Conservation (phyloP, 1,139 yeast species). For the Blastobotrys apis region DNA sequence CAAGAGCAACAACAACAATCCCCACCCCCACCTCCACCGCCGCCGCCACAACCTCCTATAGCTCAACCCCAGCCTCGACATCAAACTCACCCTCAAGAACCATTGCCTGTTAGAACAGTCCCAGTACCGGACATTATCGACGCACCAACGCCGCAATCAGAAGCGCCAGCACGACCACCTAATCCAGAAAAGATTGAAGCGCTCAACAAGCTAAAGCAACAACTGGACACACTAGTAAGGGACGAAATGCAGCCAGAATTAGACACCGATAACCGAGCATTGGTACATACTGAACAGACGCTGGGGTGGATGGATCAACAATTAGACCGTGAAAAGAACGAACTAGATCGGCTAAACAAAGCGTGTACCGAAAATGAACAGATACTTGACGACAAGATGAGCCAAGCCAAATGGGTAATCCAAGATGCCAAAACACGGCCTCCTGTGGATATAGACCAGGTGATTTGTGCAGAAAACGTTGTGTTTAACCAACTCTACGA, state of each 20-base stretch:
- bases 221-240: constrained; percentile 15
- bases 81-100: constrained; percentile 12
- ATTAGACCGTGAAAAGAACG: constrained; percentile 30
- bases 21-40: constrained; percentile 12
- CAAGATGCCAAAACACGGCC: constrained; percentile 29
- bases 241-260: constrained; percentile 27
- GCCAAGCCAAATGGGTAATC: constrained; percentile 33
- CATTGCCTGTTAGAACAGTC: constrained; percentile 4
- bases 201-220: constrained; percentile 21
- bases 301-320: constrained; percentile 31
- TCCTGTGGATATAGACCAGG: constrained; percentile 41
- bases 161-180: constrained; percentile 33
- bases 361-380: constrained; percentile 34
- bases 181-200: constrained; percentile 37
- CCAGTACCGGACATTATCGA: constrained; percentile 21
- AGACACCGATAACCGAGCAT: constrained; percentile 27
- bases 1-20: constrained; percentile 13
- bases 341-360: constrained; percentile 28
- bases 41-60: constrained; percentile 9
- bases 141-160: constrained; percentile 9
- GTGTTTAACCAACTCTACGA: constrained; percentile 58
- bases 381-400: constrained; percentile 31
- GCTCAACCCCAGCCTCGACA: constrained; percentile 6
- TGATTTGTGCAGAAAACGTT: constrained; percentile 44
- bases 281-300: constrained; percentile 25